A percentile compares a stretch with the other conserved stretches of the same genome.
phyloP scores from a whole-genome alignment of 1,284 basidiomycete genomes.

The Ceratobasidium sp. region DNA sequence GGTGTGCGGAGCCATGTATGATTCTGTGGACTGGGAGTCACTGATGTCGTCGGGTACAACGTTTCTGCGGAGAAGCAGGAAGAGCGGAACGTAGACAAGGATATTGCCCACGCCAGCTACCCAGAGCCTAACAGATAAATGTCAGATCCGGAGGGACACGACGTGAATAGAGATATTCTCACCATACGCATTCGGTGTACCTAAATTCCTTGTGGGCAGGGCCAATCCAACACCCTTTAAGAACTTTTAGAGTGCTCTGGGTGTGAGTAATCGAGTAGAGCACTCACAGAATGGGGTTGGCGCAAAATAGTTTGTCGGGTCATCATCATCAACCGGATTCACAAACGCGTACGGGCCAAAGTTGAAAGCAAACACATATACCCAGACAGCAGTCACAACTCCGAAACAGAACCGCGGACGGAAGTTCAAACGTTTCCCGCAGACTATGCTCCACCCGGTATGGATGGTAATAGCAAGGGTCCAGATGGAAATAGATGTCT shows the following conservation, averaged over 20 bases:
- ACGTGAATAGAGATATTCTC: background rate
- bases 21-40: background rate
- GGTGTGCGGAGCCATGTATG: background rate
- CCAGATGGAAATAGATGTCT: slow-evolving; percentile 46
- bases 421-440: slow-evolving; percentile 17
- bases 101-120: slow-evolving; percentile 45
- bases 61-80: slow-evolving; percentile 46
- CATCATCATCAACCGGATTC: slow-evolving; percentile 6
- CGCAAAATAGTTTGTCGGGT: slow-evolving; percentile 27
- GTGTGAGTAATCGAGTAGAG: background rate
- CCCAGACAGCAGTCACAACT: slow-evolving; percentile 42
- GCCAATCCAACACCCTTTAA: slow-evolving; percentile 47
- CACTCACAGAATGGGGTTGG: slow-evolving; percentile 46
- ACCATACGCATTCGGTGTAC: slow-evolving; percentile 46
- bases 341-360: slow-evolving; percentile 36
- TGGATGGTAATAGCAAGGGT: slow-evolving; percentile 46
- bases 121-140: slow-evolving; percentile 44
- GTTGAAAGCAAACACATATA: slow-evolving; percentile 36
- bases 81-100: slow-evolving; percentile 47
- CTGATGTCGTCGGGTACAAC: slow-evolving; percentile 31
- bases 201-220: slow-evolving; percentile 31
- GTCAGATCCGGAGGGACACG: background rate
- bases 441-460: slow-evolving; percentile 42
- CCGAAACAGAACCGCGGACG: slow-evolving; percentile 25
- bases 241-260: background rate